Conservation (phyloP, 1,284 basidiomycete species). For the Moesziomyces antarcticus region DNA sequence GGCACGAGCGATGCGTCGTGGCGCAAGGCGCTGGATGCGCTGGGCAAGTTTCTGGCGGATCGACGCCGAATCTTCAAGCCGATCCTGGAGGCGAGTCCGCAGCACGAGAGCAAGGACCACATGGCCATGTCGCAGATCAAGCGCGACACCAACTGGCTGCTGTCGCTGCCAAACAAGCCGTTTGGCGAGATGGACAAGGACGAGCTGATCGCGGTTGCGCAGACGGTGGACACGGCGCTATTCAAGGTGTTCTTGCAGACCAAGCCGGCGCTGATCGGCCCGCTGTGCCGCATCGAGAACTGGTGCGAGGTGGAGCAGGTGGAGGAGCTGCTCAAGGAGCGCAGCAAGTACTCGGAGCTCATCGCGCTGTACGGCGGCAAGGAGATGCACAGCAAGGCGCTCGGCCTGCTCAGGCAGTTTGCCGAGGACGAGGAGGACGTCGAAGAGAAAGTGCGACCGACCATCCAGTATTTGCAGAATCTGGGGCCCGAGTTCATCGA, state of each 20-base stretch:
- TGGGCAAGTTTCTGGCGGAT: constrained; percentile 65
- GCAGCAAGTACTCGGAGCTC: constrained; percentile 90
- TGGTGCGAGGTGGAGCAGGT: constrained; percentile 98
- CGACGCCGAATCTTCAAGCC: constrained; percentile 64
- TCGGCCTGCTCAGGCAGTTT: constrained; percentile 80
- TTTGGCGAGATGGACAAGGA: constrained; percentile 52
- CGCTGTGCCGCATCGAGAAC: constrained; percentile 89
- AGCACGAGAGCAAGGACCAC: constrained; percentile 44
- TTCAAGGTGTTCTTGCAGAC: constrained; percentile 92
- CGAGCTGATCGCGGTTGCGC: constrained; percentile 74
- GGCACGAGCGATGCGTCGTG: constrained; percentile 14
- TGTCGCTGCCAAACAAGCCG: constrained; percentile 48
- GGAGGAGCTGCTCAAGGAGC: constrained; percentile 83
- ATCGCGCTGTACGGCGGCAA: constrained; percentile 92
- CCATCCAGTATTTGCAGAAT: constrained; percentile 89
- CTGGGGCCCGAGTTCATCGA: constrained; percentile 71
- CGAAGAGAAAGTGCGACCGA: constrained; percentile 83
- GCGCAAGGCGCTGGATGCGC: constrained; percentile 56
- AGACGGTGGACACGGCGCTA: constrained; percentile 93
- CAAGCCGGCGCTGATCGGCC: constrained; percentile 83
- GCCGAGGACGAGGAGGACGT: constrained; percentile 77
- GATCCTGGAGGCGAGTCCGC: constrained; percentile 45
- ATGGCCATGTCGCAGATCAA: constrained; percentile 54
- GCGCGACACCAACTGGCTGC: constrained; percentile 52
- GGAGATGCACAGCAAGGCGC: constrained; percentile 91